Percentiles rank a stretch among this genome's conserved stretches.
Evolutionary conservation across 129 eudicot genomes (phyloP).

Genomic region (carrot (Daucus carota)): DNA sequence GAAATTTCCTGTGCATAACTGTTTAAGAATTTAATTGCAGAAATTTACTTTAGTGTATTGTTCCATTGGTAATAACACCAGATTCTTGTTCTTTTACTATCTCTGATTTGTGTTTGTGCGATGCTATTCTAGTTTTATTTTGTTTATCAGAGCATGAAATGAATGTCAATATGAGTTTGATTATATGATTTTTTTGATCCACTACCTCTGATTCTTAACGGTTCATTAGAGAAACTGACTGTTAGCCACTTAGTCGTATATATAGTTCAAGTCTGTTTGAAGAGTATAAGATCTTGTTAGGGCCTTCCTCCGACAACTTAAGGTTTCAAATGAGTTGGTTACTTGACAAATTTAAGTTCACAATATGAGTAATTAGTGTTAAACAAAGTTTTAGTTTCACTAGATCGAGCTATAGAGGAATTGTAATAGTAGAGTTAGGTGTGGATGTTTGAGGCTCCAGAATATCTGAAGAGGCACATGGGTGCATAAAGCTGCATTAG

Average conservation of each 20-base stretch:
- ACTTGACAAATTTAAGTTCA: too few relatives aligned
- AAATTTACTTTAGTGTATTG: too few relatives aligned
- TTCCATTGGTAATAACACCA: too few relatives aligned
- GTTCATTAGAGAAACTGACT: too few relatives aligned
- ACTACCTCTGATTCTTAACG: not conserved
- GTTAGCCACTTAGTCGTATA: too few relatives aligned
- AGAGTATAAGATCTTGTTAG: too few relatives aligned
- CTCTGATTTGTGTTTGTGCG: not conserved
- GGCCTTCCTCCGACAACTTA: too few relatives aligned
- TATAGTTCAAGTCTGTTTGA: too few relatives aligned
- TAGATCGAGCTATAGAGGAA: too few relatives aligned
- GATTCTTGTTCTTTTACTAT: not conserved
- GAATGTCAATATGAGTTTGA: not conserved
- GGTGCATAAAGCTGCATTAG: slow-evolving; percentile 1
- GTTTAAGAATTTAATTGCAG: not conserved
- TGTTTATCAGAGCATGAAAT: not conserved
- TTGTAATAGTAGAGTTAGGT: not conserved
- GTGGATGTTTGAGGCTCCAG: not conserved
- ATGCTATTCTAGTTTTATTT: not conserved
- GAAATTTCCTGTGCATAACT: not conserved
- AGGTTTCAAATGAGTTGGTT: too few relatives aligned
- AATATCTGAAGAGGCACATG: not conserved
- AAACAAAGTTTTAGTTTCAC: too few relatives aligned
- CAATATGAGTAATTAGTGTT: not conserved
- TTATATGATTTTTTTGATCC: not conserved